Conservation (phyloP, 768 basidiomycete species). For the Lactarius tabidus region DNA sequence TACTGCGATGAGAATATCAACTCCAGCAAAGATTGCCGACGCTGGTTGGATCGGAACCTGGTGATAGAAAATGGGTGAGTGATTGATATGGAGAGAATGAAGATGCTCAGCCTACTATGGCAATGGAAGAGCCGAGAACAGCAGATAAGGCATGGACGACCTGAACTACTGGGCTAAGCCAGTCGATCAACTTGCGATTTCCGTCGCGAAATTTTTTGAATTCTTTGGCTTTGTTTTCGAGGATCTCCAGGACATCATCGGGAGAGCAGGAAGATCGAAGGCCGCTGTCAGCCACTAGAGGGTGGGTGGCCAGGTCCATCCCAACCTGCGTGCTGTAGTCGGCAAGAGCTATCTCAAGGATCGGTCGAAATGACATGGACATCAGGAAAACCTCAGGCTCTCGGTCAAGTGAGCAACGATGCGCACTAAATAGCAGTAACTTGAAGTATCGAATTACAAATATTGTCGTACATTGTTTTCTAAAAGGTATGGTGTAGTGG, state of each 20-base stretch:
- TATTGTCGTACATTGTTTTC: too few relatives aligned
- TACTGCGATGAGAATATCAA: constrained; percentile 5
- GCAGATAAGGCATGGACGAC: neutral
- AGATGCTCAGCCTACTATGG: neutral
- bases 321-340: neutral
- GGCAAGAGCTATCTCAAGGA: neutral
- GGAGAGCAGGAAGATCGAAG: neutral
- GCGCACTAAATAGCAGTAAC: too few relatives aligned
- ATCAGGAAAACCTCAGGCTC: too few relatives aligned
- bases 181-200: neutral
- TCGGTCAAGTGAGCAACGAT: too few relatives aligned
- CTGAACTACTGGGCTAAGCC: neutral
- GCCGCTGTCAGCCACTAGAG: neutral
- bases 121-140: neutral
- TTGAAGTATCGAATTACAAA: too few relatives aligned
- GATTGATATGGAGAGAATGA: too few relatives aligned
- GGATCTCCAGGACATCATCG: neutral
- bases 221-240: neutral
- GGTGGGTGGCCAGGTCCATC: neutral
- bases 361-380: neutral
- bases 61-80: neutral
- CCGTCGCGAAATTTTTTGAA: neutral
- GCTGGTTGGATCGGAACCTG: neutral
- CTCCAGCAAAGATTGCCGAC: neutral
- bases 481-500: too few relatives aligned